Base-by-base conservation (phyloP, 2,329 filamentous ascomycete genomes). In the Ceratocystis destructans region DNA sequence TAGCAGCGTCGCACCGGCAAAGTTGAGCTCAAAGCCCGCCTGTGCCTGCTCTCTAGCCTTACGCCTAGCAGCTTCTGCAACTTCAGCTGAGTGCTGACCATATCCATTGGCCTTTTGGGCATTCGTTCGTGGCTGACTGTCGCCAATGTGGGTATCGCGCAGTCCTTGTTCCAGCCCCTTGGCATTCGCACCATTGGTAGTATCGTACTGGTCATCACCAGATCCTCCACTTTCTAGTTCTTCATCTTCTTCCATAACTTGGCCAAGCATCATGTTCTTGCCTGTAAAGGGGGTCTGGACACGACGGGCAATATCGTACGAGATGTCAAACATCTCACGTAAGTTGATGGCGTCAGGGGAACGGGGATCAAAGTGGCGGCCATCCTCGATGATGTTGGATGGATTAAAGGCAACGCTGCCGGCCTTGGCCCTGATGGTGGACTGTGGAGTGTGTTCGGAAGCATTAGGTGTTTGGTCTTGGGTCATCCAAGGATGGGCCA, bases 301-400 rank as follows among this genome's bases (percentile, higher is more conserved):
- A 75, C 97, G 91, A 61, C 94, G 82, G 74, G 97, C 94, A 7
- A 99, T 94, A 7, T 94, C 93, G 72, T 99, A 99, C n/a, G 90
- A 88, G 62, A 99, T 93, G 72, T 99, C 94, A 71, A 99, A 99
- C 1, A 97, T 92, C 76, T 99, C 94, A 68, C 94, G 90, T 12
- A 99, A 79, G 74, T 97, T 97, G 76, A 99, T 87, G 1, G 90
- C 92, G 63, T 92, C 94, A 0, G 94, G 94, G 0, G 92, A 97
- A 67, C 94, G 85, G 85, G 97, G 99, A 75, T 99, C 94, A 77
- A 87, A 86, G 20, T 89, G 86, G 69, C 84, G 86, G 33, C 88
- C 87, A 46, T 79, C 76, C 44, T 83, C 82, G 55, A 79, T 76
- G 17, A 84, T 73, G 62, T 79, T 79, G 53, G 77, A 73, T 0